Conservation (phyloP, 805 yeast genomes). For the Yueomyces sp. region DNA sequence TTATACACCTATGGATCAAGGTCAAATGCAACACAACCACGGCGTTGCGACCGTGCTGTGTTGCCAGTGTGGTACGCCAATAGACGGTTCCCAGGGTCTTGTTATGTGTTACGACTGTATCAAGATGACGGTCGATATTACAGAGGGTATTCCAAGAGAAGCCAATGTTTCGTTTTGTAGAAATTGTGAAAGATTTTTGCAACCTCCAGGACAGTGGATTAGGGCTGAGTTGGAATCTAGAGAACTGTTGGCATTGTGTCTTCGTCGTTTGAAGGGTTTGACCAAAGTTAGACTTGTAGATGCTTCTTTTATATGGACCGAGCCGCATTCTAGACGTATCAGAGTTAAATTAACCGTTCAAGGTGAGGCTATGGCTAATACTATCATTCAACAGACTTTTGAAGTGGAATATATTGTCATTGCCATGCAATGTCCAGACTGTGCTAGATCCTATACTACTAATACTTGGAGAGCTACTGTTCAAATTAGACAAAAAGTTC, state of each 20-base stretch:
- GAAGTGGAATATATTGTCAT: slow-evolving; percentile 89
- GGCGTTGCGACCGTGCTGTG: slow-evolving; percentile 78
- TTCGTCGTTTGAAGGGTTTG: slow-evolving; percentile 78
- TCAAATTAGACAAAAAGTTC: slow-evolving; percentile 94
- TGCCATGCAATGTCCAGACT: slow-evolving; percentile 96
- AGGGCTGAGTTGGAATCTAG: slow-evolving; percentile 82
- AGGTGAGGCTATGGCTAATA: slow-evolving; percentile 88
- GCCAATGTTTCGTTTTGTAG: slow-evolving; percentile 88
- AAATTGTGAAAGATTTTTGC: slow-evolving; percentile 91
- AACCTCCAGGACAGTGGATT: slow-evolving; percentile 93
- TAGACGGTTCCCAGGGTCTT: slow-evolving; percentile 87
- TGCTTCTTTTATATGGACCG: slow-evolving; percentile 97
- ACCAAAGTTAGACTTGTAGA: slow-evolving; percentile 77
- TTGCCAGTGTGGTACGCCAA: slow-evolving; percentile 97
- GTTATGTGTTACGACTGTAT: slow-evolving; percentile 98
- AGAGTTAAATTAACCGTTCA: slow-evolving; percentile 86
- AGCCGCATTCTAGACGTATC: slow-evolving; percentile 94
- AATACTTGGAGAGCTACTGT: slow-evolving; percentile 98
- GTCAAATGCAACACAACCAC: slow-evolving; percentile 22
- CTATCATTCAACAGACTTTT: slow-evolving; percentile 85
- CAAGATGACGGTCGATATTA: slow-evolving; percentile 82
- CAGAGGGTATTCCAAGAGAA: slow-evolving; percentile 90
- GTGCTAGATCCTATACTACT: slow-evolving; percentile 93
- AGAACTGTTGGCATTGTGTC: slow-evolving; percentile 80
- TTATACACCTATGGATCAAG: slow-evolving; percentile 25